phyloP scores from a whole-genome alignment of 2,329 filamentous ascomycete genomes.

The Fusarium azukiicola region DNA sequence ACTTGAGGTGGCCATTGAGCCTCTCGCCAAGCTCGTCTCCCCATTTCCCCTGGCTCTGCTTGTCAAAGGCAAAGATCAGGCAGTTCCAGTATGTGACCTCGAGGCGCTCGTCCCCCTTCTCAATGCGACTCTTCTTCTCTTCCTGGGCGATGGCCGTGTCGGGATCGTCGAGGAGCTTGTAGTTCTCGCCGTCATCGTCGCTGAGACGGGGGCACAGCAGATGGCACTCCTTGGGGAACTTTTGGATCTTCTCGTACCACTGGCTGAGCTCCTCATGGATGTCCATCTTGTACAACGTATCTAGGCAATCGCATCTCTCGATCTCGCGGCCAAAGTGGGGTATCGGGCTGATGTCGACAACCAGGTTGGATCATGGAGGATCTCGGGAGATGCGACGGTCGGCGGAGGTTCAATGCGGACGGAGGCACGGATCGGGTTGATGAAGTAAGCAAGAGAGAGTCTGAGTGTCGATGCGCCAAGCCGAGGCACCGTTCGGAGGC shows the following conservation, averaged over 20 bases:
- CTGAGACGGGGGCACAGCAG: slow-evolving; percentile 84
- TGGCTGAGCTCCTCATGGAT: slow-evolving; percentile 65
- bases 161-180: slow-evolving; percentile 72
- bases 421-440: background rate
- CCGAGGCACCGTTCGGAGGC: background rate
- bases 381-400: background rate
- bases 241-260: slow-evolving; percentile 68
- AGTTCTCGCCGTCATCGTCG: slow-evolving; percentile 82
- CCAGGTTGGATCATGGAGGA: slow-evolving; percentile 33
- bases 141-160: slow-evolving; percentile 71
- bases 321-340: slow-evolving; percentile 26
- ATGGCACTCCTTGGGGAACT: slow-evolving; percentile 75
- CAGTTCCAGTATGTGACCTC: slow-evolving; percentile 84
- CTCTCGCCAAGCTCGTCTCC: slow-evolving; percentile 78
- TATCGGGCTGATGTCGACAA: slow-evolving; percentile 22
- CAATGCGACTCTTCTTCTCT: slow-evolving; percentile 75
- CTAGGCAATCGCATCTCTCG: slow-evolving; percentile 48
- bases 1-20: slow-evolving; percentile 78
- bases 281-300: slow-evolving; percentile 60
- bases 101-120: slow-evolving; percentile 76
- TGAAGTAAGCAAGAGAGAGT: background rate
- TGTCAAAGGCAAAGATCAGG: slow-evolving; percentile 84
- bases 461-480: background rate
- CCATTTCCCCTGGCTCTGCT: slow-evolving; percentile 79
- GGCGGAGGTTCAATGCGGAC: background rate